Conservation (phyloP, 164 flowering plant genomes). For the Umbellularia californica region DNA sequence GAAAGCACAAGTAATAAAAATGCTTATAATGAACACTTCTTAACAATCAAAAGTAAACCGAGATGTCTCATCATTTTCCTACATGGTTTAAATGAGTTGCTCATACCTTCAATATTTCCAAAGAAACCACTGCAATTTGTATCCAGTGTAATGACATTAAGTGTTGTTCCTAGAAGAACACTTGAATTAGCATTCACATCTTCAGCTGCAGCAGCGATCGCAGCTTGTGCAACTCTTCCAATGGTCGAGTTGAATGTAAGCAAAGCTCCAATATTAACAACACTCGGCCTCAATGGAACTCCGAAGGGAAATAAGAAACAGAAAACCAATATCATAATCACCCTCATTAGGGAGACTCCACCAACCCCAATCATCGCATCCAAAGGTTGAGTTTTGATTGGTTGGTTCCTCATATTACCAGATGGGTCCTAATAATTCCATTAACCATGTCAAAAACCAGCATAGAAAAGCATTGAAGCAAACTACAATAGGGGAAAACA, state of each 20-base stretch:
- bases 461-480: not conserved
- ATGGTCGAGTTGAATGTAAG: constrained; percentile 55
- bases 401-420: not conserved
- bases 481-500: not conserved
- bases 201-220: constrained; percentile 59
- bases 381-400: not conserved
- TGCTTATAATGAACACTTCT: not conserved
- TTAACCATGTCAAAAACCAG: not conserved
- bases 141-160: constrained; percentile 44
- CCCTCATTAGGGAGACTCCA: not conserved
- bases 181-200: constrained; percentile 68
- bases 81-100: not conserved
- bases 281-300: constrained; percentile 30
- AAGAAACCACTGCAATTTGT: constrained; percentile 75
- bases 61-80: not conserved
- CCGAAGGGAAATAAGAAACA: not conserved
- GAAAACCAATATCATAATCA: constrained; percentile 1
- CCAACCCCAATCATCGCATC: not conserved
- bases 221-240: constrained; percentile 59
- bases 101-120: constrained; percentile 71
- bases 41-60: constrained; percentile 4
- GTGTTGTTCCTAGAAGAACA: constrained; percentile 43
- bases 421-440: not conserved
- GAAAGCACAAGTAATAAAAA: not conserved
- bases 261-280: constrained; percentile 62